Percentiles rank a stretch among this genome's conserved stretches.
phyloP scores from a whole-genome alignment of 2,329 filamentous ascomycete genomes.

The Fusarium transvaalense region DNA sequence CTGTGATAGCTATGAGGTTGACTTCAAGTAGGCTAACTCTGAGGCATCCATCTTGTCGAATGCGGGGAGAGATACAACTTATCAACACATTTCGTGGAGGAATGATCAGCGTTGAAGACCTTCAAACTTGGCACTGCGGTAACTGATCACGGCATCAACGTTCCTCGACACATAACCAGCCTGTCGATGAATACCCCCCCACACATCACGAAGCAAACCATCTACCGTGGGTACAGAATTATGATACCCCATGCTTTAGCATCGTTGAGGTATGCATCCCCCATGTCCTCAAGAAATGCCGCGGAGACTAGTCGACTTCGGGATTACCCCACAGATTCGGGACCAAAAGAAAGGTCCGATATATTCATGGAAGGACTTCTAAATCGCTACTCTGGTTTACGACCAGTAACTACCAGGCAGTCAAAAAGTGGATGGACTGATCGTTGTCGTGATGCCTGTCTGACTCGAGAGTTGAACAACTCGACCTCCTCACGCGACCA shows the following conservation, averaged over 20 bases:
- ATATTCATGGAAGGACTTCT: too few species aligned
- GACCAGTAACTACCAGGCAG: constrained; percentile 49
- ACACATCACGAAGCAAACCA: not conserved
- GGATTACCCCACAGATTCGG: constrained; percentile 10
- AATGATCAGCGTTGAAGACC: not conserved
- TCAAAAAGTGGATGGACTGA: constrained; percentile 51
- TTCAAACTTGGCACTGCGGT: not conserved
- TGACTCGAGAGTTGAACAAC: constrained; percentile 49
- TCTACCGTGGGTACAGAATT: too few species aligned
- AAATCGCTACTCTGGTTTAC: constrained; percentile 39
- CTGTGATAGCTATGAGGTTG: fast-evolving
- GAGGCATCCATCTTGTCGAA: fast-evolving
- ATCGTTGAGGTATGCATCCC: not conserved
- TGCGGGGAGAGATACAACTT: not conserved
- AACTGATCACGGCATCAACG: not conserved
- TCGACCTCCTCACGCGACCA: constrained; percentile 60
- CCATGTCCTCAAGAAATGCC: not conserved
- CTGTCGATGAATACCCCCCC: not conserved
- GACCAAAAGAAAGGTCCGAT: not conserved
- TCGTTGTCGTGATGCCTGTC: constrained; percentile 43
- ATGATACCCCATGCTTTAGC: not conserved
- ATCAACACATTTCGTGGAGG: fast-evolving
- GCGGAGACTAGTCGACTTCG: constrained; percentile 24
- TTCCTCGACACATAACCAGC: not conserved
- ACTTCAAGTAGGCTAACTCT: not conserved